A percentile compares a stretch with the other conserved stretches of the same genome.
Evolutionary conservation across 2,329 filamentous ascomycete species (phyloP).

Genomic region (Neofusicoccum sp.): DNA sequence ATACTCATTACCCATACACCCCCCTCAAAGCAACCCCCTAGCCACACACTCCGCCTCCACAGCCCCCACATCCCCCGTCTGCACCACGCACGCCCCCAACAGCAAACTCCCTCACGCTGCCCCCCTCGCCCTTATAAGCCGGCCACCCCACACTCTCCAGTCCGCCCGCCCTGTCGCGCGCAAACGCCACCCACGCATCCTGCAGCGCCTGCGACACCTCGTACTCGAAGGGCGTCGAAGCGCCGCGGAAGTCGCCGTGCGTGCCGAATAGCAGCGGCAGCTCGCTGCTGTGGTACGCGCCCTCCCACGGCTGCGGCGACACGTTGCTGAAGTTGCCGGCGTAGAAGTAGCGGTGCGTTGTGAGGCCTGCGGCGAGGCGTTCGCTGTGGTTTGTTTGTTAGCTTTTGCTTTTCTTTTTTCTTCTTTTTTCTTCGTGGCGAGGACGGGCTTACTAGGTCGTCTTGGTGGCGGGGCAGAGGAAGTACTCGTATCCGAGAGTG

Average conservation of each 20-base stretch:
- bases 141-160: conserved; percentile 38
- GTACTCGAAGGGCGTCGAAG: conserved; percentile 34
- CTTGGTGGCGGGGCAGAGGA: conserved; percentile 36
- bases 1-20: neutral
- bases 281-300: conserved; percentile 30
- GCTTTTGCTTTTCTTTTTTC: neutral
- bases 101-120: conserved; percentile 15
- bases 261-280: conserved; percentile 33
- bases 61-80: conserved; percentile 3
- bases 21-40: conserved; percentile 6
- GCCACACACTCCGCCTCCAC: conserved; percentile 15
- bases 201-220: conserved; percentile 40
- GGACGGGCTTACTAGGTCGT: conserved; percentile 27
- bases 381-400: neutral
- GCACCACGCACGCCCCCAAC: conserved; percentile 4
- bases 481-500: conserved; percentile 28
- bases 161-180: conserved; percentile 32
- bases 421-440: neutral
- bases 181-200: conserved; percentile 41
- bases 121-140: conserved; percentile 27
- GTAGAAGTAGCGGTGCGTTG: conserved; percentile 43
- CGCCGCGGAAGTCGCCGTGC: conserved; percentile 21
- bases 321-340: conserved; percentile 28
- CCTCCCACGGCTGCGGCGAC: conserved; percentile 23
- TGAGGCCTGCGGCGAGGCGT: conserved; percentile 29